phyloP scores from a whole-genome alignment of 441 rosid species.

The Kokia cookei region DNA sequence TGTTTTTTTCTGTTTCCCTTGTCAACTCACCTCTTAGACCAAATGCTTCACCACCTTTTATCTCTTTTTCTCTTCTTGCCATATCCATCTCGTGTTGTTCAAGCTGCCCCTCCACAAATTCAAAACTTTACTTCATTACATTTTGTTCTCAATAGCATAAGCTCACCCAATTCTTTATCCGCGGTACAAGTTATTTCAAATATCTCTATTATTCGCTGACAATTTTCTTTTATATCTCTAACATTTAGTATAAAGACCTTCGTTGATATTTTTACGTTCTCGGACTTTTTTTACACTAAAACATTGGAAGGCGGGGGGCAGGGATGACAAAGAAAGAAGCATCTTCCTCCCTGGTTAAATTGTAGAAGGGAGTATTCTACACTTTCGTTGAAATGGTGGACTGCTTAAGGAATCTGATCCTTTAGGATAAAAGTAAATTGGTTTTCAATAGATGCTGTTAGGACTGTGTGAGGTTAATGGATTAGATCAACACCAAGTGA shows the following conservation, averaged over 20 bases:
- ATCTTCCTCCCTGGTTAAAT: constrained; percentile 20
- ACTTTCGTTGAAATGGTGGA: constrained; percentile 1
- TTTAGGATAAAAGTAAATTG: constrained; percentile 14
- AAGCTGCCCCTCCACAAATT: background rate
- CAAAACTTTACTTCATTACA: background rate
- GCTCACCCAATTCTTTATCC: background rate
- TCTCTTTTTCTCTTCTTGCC: background rate
- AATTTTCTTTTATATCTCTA: background rate
- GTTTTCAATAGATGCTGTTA: constrained; percentile 17
- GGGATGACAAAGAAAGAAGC: constrained; percentile 31
- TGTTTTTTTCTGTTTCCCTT: constrained; percentile 3
- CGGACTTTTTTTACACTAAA: too few species aligned
- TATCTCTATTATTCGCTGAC: too few species aligned
- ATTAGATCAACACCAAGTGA: constrained; percentile 16
- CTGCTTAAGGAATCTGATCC: constrained; percentile 37
- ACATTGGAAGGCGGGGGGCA: constrained; percentile 11
- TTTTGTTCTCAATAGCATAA: background rate
- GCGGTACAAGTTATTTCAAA: too few species aligned
- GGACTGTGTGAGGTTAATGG: background rate
- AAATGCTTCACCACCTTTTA: background rate
- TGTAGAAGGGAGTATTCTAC: background rate
- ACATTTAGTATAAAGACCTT: too few species aligned
- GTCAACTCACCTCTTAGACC: constrained; percentile 10
- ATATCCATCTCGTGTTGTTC: background rate
- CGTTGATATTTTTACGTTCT: too few species aligned